Percentiles rank a stretch among this genome's conserved stretches.
Conservation (phyloP, 345 rosid species). For the Ceriops tagal region DNA sequence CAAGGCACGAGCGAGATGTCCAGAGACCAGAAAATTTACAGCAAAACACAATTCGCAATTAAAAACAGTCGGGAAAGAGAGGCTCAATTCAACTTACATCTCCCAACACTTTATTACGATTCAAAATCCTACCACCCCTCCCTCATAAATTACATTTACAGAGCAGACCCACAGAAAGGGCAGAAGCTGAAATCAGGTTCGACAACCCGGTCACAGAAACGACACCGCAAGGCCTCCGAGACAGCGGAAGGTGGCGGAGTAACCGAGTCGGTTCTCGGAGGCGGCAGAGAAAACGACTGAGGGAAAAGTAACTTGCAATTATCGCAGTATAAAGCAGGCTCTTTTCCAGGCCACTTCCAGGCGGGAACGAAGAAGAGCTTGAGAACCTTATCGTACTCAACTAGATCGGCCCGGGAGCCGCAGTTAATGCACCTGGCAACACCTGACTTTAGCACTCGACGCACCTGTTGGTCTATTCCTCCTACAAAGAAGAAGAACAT, state of each 20-base stretch:
- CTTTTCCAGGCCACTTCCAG: conserved; percentile 83
- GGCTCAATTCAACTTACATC: too few relatives aligned
- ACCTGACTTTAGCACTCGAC: conserved; percentile 61
- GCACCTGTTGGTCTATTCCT: conserved; percentile 68
- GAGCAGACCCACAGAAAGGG: conserved; percentile 73
- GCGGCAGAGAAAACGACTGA: conserved; percentile 20
- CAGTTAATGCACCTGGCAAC: conserved; percentile 72
- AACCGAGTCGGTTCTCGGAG: not conserved
- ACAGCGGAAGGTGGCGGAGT: conserved; percentile 15
- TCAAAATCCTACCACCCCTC: not conserved
- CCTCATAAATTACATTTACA: conserved; percentile 6
- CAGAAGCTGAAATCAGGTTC: conserved; percentile 74
- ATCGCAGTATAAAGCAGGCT: conserved; percentile 52
- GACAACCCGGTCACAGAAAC: conserved; percentile 53
- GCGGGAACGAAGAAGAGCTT: conserved; percentile 66
- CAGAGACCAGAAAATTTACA: too few relatives aligned
- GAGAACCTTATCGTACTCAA: conserved; percentile 70
- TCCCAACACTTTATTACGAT: too few relatives aligned
- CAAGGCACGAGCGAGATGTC: too few relatives aligned
- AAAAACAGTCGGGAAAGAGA: too few relatives aligned
- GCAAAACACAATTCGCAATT: too few relatives aligned
- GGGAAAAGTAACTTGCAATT: conserved; percentile 54
- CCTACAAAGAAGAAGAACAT: conserved; percentile 95
- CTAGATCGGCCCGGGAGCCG: conserved; percentile 73
- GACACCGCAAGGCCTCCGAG: conserved; percentile 42